Conservation (phyloP, 2,329 filamentous ascomycete species). For the Curvularia eragrostidis region DNA sequence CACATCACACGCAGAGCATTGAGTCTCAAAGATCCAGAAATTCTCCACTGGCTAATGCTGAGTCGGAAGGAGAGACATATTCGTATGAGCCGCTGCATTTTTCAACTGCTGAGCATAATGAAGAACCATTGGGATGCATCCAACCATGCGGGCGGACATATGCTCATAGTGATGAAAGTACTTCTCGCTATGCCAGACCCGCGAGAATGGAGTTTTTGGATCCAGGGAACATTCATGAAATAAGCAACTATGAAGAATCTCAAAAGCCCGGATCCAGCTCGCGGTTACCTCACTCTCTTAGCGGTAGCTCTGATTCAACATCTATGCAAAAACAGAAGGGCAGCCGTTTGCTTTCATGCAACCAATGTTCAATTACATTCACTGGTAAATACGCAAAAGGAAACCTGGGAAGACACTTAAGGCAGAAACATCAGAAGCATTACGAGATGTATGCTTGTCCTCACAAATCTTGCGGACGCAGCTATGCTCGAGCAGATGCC, state of each 20-base stretch:
- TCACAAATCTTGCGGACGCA: constrained; percentile 1
- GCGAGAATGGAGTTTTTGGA: background rate
- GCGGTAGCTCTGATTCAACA: background rate
- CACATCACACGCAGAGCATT: background rate
- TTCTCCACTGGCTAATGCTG: background rate
- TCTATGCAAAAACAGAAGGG: background rate
- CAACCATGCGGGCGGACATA: background rate
- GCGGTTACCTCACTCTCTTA: background rate
- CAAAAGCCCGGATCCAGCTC: background rate
- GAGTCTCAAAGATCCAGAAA: background rate
- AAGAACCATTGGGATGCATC: background rate
- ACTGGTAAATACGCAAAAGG: background rate
- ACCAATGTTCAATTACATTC: background rate
- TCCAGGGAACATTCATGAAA: background rate
- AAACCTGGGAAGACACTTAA: background rate
- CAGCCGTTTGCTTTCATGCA: too few species aligned
- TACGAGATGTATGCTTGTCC: too few species aligned
- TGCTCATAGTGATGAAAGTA: background rate
- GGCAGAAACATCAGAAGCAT: background rate
- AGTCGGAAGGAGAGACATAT: background rate
- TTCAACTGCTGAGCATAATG: background rate
- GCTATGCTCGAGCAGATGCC: constrained; percentile 13
- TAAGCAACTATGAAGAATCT: background rate
- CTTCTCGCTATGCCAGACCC: background rate
- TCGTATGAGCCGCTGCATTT: background rate